Evolutionary conservation across 1,139 yeast genomes (phyloP), one percentile per base, ranked within the genome.

Genomic region (Candida pseudoviswanathii): DNA sequence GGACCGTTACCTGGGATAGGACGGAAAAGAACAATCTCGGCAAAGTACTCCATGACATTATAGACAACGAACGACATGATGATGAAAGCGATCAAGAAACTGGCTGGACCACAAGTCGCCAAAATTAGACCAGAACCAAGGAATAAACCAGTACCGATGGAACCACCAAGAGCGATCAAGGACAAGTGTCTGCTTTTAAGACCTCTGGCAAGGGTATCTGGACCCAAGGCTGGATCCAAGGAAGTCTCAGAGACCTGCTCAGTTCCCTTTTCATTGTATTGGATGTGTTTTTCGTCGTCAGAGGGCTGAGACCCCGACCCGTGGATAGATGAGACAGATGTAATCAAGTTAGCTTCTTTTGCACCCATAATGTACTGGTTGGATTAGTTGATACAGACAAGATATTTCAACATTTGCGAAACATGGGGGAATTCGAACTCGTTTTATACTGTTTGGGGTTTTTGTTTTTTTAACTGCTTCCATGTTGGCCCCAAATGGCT

Each of bases 21-120:
- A 45, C 82, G 67, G 54, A 74, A 82, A 6, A 83, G 73, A 11
- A 83, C 80, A 85, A 84, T 82, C 60, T 82, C 89, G 24, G 82
- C 86, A 51, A 84, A 65, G 63, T 74, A 72, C 55, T 80, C 81
- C 82, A 82, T 80, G 43, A 83, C 80, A 31, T 75, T 70, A 69
- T 75, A 83, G 41, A 83, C 78, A 46, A 82, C 74, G 24, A 74
- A 58, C 26, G 84, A 74, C 73, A 82, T 73, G 47, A 82, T 64
- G 22, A 75, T 45, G 61, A 78, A 81, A 11, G 81, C 73, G 22
- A 77, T 61, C 10, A 81, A 66, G 43, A 81, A 60, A 11, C 78
- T 71, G 1, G 77, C 84, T 1, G 85, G 85, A 9, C 85, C 86
- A 60, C 77, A 71, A 10, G 59, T 56, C 8, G 72, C 59, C 38